These are phyloP conservation scores for Dendrobium chrysotoxum DNA, from an alignment of 106 monocot genomes.

Conservation along the genomic window DNA sequence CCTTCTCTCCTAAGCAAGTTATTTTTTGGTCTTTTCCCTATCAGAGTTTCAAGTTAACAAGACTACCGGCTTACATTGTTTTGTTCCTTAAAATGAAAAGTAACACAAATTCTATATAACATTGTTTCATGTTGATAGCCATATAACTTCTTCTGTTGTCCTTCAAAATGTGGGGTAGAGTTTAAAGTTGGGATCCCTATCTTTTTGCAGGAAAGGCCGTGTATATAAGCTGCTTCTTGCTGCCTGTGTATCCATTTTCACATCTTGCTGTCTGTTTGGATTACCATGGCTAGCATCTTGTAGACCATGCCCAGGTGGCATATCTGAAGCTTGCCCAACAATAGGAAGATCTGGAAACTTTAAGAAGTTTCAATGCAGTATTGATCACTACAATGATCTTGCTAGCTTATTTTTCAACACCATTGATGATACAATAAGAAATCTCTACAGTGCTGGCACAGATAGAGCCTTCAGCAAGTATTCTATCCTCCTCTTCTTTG, in stretches of 20 bases:
- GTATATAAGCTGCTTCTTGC: conserved; percentile 41
- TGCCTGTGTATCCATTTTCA: conserved; percentile 31
- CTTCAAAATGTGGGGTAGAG: neutral
- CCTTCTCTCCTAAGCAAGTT: conserved; percentile 5
- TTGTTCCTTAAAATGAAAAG: too few species aligned
- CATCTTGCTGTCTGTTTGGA: conserved; percentile 43
- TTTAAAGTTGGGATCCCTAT: neutral
- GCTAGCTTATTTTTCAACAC: conserved; percentile 57
- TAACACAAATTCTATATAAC: too few species aligned
- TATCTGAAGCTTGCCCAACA: conserved; percentile 41
- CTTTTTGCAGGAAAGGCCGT: conserved; percentile 33
- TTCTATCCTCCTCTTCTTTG: conserved; percentile 34
- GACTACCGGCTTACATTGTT: too few species aligned
- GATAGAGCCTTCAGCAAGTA: conserved; percentile 28
- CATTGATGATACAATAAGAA: conserved; percentile 47
- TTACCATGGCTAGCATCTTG: conserved; percentile 53
- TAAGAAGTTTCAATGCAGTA: conserved; percentile 49
- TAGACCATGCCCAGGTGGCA: conserved; percentile 33
- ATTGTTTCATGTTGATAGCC: neutral
- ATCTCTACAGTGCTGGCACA: conserved; percentile 49
- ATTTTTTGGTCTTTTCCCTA: neutral
- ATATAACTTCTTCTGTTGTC: neutral
- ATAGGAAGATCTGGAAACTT: conserved; percentile 57
- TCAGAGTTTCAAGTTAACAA: neutral
- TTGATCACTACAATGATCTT: conserved; percentile 46